phyloP scores from a whole-genome alignment of 768 basidiomycete species.

The Termitomyces sp. region DNA sequence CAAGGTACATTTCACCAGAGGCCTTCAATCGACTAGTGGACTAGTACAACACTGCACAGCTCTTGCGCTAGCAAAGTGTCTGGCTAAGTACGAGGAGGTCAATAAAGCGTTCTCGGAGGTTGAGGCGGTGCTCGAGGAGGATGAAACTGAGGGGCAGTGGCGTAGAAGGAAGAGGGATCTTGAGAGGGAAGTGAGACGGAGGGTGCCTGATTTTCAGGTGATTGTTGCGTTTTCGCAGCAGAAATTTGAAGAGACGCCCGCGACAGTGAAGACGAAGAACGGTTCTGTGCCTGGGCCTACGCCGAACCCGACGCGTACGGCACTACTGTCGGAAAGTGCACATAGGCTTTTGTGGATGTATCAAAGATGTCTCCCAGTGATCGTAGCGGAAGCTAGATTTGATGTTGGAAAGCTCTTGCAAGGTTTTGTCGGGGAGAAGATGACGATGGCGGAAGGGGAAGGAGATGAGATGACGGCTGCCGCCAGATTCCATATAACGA shows the following conservation, averaged over 20 bases:
- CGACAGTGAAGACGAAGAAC: neutral
- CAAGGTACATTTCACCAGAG: slow-evolving; percentile 74
- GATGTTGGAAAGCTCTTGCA: slow-evolving; percentile 79
- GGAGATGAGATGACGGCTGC: slow-evolving; percentile 19
- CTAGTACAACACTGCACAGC: slow-evolving; percentile 88
- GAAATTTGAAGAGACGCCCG: slow-evolving; percentile 19
- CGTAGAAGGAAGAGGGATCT: slow-evolving; percentile 55
- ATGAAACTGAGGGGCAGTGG: slow-evolving; percentile 68
- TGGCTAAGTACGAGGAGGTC: slow-evolving; percentile 65
- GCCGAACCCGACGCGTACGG: slow-evolving; percentile 34
- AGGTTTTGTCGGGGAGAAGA: slow-evolving; percentile 25
- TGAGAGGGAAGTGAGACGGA: slow-evolving; percentile 66
- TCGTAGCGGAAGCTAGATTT: slow-evolving; percentile 77
- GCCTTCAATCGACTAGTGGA: slow-evolving; percentile 62
- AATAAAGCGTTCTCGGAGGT: slow-evolving; percentile 41
- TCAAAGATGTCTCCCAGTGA: slow-evolving; percentile 65
- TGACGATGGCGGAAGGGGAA: slow-evolving; percentile 11
- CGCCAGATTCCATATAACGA: slow-evolving; percentile 37
- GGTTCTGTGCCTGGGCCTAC: neutral
- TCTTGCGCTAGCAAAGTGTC: slow-evolving; percentile 66
- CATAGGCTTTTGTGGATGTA: slow-evolving; percentile 84
- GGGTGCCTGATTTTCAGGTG: slow-evolving; percentile 85
- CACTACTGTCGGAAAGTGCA: slow-evolving; percentile 73
- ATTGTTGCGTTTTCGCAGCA: slow-evolving; percentile 78
- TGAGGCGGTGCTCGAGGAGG: slow-evolving; percentile 52